Conservation (phyloP, 1,284 basidiomycete species). For the Sanghuangporus weigelae region DNA sequence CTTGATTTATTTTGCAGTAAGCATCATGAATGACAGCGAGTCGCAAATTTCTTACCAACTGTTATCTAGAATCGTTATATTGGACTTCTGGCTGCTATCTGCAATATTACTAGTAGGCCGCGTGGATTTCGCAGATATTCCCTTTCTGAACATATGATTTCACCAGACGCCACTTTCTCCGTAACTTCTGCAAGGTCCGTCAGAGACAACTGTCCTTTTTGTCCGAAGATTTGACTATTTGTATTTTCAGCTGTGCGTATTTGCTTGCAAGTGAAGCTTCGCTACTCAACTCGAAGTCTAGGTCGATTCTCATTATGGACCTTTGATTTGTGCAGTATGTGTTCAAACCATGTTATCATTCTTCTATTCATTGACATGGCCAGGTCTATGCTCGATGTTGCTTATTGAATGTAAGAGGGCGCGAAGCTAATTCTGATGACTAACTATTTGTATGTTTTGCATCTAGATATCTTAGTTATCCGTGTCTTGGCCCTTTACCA, state of each 20-base stretch:
- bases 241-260: background rate
- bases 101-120: background rate
- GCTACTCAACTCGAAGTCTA: background rate
- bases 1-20: background rate
- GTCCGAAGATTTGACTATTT: background rate
- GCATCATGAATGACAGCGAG: background rate
- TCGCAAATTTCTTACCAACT: background rate
- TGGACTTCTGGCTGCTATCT: background rate
- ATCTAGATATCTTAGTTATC: slow-evolving; percentile 3
- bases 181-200: background rate
- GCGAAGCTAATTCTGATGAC: background rate
- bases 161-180: background rate
- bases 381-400: background rate
- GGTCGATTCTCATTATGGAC: background rate
- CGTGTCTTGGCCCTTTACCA: slow-evolving; percentile 7
- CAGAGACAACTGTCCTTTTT: background rate
- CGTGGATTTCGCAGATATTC: background rate
- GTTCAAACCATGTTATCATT: too few species aligned
- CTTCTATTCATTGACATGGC: background rate
- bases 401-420: background rate
- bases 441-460: background rate
- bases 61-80: background rate
- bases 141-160: background rate
- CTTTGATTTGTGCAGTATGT: background rate
- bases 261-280: background rate